Evolutionary conservation across 352 stramenopile species (phyloP).

Genomic region (Nothophytophthora sp.): DNA sequence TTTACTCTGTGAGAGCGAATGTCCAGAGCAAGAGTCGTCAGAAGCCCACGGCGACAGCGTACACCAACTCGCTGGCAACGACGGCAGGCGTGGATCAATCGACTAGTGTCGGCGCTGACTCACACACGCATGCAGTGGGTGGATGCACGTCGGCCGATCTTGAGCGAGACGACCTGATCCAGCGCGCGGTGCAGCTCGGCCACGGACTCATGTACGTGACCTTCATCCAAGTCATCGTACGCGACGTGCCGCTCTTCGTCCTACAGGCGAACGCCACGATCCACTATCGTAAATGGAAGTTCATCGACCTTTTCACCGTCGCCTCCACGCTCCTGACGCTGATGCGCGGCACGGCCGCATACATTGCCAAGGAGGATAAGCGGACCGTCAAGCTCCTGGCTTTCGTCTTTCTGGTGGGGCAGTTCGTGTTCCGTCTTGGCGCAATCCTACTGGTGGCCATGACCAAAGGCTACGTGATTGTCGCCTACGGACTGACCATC

Average conservation of each 20-base stretch:
- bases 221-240: constrained; percentile 74
- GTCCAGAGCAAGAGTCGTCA: constrained; percentile 6
- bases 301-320: constrained; percentile 65
- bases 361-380: constrained; percentile 48
- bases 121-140: constrained; percentile 2
- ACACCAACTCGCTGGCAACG: background rate
- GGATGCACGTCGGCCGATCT: constrained; percentile 3
- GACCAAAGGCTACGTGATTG: constrained; percentile 49
- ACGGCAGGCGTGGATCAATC: no score
- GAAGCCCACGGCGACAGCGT: background rate
- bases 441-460: constrained; percentile 69
- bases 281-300: constrained; percentile 79
- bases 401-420: constrained; percentile 50
- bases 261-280: constrained; percentile 79
- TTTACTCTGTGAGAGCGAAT: constrained; percentile 28
- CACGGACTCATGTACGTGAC: constrained; percentile 43
- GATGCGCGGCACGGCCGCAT: constrained; percentile 38
- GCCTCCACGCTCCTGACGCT: constrained; percentile 53
- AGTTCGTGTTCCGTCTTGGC: constrained; percentile 61
- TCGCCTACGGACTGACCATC: constrained; percentile 38
- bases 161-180: background rate
- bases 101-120: no score
- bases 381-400: constrained; percentile 29
- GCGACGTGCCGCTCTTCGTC: constrained; percentile 72
- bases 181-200: constrained; percentile 14